These are phyloP conservation scores for Aspergillus sp. DNA, from an alignment of 2,329 filamentous ascomycete species.

Conservation along the genomic window DNA sequence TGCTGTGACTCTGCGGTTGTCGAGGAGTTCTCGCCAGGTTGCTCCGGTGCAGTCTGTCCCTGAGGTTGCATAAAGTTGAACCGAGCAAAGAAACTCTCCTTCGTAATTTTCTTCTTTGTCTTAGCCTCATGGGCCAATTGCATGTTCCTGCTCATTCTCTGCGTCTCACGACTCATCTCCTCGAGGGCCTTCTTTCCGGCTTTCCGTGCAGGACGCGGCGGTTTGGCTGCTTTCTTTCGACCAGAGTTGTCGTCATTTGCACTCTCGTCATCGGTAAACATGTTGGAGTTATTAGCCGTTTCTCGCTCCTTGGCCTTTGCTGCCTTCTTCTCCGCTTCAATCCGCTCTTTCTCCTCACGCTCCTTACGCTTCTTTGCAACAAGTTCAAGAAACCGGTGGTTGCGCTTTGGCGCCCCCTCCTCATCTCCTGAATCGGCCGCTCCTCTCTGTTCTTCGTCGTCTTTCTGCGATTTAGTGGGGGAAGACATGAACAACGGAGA, in stretches of 20 bases:
- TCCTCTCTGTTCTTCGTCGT: constrained; percentile 18
- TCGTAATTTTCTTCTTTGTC: constrained; percentile 88
- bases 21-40: constrained; percentile 31
- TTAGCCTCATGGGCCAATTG: constrained; percentile 86
- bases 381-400: constrained; percentile 68
- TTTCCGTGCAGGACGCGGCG: constrained; percentile 68
- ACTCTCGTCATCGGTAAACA: constrained; percentile 53
- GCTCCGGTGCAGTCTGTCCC: constrained; percentile 21
- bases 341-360: constrained; percentile 65
- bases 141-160: constrained; percentile 84
- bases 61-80: constrained; percentile 69
- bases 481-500: constrained; percentile 49
- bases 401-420: constrained; percentile 33
- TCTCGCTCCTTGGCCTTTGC: constrained; percentile 32
- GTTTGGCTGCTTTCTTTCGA: constrained; percentile 66
- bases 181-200: constrained; percentile 93
- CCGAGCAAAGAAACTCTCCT: constrained; percentile 75
- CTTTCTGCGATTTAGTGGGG: constrained; percentile 14
- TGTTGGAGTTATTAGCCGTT: constrained; percentile 39
- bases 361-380: constrained; percentile 73
- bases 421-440: constrained; percentile 18
- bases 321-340: constrained; percentile 43
- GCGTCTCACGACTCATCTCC: constrained; percentile 93
- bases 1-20: constrained; percentile 53
- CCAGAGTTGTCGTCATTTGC: constrained; percentile 64